A percentile compares a stretch with the other conserved stretches of the same genome.
phyloP scores from a whole-genome alignment of 2,329 filamentous ascomycete species.

The Pezicula carpinea region DNA sequence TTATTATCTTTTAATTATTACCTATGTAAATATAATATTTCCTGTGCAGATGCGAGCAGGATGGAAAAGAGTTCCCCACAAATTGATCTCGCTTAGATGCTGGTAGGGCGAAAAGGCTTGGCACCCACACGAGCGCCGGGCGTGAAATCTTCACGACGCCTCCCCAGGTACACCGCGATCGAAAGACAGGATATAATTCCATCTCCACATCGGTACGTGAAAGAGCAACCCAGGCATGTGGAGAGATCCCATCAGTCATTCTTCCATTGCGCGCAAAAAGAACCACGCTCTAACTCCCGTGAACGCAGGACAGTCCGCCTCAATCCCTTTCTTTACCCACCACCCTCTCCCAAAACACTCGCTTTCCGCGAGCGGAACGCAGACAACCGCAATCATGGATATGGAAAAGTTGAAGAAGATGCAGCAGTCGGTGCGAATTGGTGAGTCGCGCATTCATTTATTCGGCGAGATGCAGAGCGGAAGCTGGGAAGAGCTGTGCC shows the following conservation, averaged over 20 bases:
- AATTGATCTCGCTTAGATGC: background rate
- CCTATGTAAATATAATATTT: no score
- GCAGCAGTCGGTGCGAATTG: conserved; percentile 56
- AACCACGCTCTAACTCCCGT: conserved; percentile 2
- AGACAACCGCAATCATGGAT: conserved; percentile 50
- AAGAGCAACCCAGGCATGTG: no score
- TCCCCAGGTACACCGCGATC: conserved; percentile 1
- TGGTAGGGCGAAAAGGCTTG: background rate
- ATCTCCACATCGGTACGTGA: background rate
- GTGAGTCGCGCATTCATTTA: conserved; percentile 15
- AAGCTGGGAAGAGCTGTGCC: background rate
- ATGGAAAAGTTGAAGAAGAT: conserved; percentile 62
- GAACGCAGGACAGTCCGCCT: conserved; percentile 7
- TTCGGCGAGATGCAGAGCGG: conserved; percentile 1
- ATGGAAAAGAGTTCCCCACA: background rate
- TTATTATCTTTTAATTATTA: no score
- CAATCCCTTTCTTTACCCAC: conserved; percentile 7
- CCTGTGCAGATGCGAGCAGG: no score
- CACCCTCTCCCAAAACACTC: conserved; percentile 10
- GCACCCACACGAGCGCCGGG: background rate
- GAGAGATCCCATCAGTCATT: background rate
- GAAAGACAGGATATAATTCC: background rate
- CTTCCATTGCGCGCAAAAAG: background rate
- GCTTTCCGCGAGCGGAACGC: conserved; percentile 21
- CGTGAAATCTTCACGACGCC: conserved; percentile 2